These are phyloP conservation scores for Paramyrothecium roridum DNA, from an alignment of 2,329 filamentous ascomycete genomes.

Conservation along the genomic window DNA sequence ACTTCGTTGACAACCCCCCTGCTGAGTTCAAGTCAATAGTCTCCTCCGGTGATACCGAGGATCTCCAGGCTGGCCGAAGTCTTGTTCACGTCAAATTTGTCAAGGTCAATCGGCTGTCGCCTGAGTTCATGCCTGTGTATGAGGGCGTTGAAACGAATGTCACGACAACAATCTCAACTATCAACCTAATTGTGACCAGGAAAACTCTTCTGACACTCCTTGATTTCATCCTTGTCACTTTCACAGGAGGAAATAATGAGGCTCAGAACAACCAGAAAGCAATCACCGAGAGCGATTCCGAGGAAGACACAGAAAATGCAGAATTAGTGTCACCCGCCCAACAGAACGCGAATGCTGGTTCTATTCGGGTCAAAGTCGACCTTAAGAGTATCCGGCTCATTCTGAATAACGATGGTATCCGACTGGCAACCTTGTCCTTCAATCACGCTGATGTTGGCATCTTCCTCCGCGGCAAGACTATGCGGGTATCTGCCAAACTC, in stretches of 20 bases:
- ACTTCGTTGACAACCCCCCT: constrained; percentile 86
- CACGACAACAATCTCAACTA: constrained; percentile 86
- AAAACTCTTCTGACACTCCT: constrained; percentile 88
- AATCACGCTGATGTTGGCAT: constrained; percentile 90
- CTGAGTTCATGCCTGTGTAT: constrained; percentile 88
- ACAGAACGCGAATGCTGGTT: constrained; percentile 50
- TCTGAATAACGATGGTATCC: constrained; percentile 95
- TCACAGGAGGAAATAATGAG: constrained; percentile 61
- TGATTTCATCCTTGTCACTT: constrained; percentile 92
- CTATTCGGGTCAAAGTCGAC: constrained; percentile 90
- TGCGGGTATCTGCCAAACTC: constrained; percentile 82
- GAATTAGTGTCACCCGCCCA: constrained; percentile 29
- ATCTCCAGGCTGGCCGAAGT: constrained; percentile 73
- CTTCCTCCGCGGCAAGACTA: constrained; percentile 79
- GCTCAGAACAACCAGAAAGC: constrained; percentile 30
- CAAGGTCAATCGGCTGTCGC: constrained; percentile 84
- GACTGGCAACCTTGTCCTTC: constrained; percentile 87
- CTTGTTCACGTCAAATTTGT: constrained; percentile 87
- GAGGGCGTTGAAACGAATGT: constrained; percentile 93
- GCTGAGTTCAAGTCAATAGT: constrained; percentile 96
- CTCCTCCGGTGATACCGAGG: constrained; percentile 73
- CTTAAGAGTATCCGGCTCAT: constrained; percentile 92
- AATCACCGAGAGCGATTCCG: constrained; percentile 35
- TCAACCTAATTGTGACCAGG: constrained; percentile 91
- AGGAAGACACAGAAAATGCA: constrained; percentile 27